Percentiles rank a stretch among this genome's conserved stretches.
Conservation (phyloP, 1,139 yeast genomes). For the Saccharomyces hybrid region DNA sequence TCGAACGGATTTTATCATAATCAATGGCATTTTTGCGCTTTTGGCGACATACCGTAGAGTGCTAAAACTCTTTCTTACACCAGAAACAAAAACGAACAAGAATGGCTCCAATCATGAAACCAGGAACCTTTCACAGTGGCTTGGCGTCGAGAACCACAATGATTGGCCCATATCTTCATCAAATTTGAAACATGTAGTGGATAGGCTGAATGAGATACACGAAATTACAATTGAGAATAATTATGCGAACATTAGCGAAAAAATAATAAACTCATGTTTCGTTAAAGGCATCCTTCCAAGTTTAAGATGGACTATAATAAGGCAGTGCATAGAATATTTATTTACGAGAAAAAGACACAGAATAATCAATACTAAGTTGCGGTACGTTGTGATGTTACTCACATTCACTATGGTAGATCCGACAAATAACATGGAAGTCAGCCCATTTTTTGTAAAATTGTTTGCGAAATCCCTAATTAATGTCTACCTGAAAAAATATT, state of each 20-base stretch:
- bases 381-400: neutral
- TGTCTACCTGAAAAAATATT: neutral
- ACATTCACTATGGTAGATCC: neutral
- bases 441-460: neutral
- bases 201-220: slow-evolving; percentile 22
- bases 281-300: slow-evolving; percentile 20
- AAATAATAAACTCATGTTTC: slow-evolving; percentile 16
- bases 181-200: slow-evolving; percentile 19
- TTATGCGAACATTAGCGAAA: slow-evolving; percentile 13
- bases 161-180: slow-evolving; percentile 12
- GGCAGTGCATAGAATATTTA: slow-evolving; percentile 15
- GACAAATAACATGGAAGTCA: neutral
- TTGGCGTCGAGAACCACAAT: slow-evolving; percentile 3
- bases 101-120: neutral
- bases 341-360: neutral
- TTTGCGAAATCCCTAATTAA: neutral
- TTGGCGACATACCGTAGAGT: slow-evolving; percentile 12
- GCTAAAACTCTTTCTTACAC: slow-evolving; percentile 9
- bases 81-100: slow-evolving; percentile 2
- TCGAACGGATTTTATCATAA: slow-evolving; percentile 14
- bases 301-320: slow-evolving; percentile 26
- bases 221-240: slow-evolving; percentile 16
- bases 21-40: slow-evolving; percentile 16
- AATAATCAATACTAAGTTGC: neutral
- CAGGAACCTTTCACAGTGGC: slow-evolving; percentile 1